Base-by-base conservation (phyloP, 176 grass and related monocot genomes). In the Oryza nivara region DNA sequence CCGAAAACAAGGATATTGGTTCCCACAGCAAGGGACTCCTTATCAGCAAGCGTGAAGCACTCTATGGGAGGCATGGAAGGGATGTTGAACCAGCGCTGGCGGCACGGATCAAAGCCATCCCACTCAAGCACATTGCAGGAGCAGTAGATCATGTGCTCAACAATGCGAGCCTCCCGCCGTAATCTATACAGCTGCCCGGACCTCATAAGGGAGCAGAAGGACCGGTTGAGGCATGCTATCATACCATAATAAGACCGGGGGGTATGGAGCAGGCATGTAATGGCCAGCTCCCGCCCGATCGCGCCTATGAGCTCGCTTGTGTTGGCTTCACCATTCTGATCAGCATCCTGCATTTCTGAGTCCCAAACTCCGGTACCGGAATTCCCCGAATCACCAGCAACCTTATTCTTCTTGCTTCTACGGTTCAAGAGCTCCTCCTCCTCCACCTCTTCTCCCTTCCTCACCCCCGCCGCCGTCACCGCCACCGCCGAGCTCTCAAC, bases 1-100 rank as follows among this genome's bases (percentile, higher is more conserved):
- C 85, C 89, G 38, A 91, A 88, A 22, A 91, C 85, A 72, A 91
- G 85, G 35, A 91, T 80, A 23, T 82, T 84, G 67, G 89, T 88
- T 28, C 82, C 89, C 28, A 91, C 86, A 1, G 89, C 89, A 34
- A 91, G 78, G 45, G 86, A 91, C 30, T 91, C 89, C 48, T 91
- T 91, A 38, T 91, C 82, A 2, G 82, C 74, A 23, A 51, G 73
- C 3, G 51, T 82, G 72, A 91, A 91, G 77, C 82, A 91, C n/a
- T 91, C 86, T 48, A 81, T 88, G 43, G 26, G 28, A 54, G 86
- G 86, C 77, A 91, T 88, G 65, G 46, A 38, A 41, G 82, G 82
- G 45, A 85, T 71, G 73, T 6, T 73, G 75, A 91, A 85, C 90
- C 90, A 91, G 28, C 78, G 67, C 6, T 65, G 65, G 16, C 78